Base-by-base conservation (phyloP, 441 rosid species). In the Aquilaria agallochum region DNA sequence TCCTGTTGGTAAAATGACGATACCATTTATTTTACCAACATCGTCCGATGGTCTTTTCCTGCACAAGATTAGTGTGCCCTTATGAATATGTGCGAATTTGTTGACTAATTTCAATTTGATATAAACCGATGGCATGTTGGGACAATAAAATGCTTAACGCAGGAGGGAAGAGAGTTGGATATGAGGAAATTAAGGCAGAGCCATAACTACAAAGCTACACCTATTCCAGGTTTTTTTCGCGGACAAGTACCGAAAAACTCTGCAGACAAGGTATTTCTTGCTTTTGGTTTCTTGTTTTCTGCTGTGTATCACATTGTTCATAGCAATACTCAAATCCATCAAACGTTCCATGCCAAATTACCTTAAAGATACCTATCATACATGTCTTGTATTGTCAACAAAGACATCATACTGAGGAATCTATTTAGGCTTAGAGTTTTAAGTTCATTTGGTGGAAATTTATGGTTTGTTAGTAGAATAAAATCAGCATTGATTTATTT, bases 151-250 rank as follows among this genome's bases (percentile, higher is more conserved):
- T 67, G 58, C 68, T 73, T 69, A 66, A 51, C 42, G 56, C 79
- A 84, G 89, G 86, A 81, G 68, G 76, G 68, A 52, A 83, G 67
- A 76, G 90, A 68, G 62, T 68, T 67, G 46, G 95, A 80, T 66
- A 69, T 56, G 40, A 81, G 75, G 76, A 74, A 68, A 11, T 54
- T 58, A 36, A 78, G 83, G 53, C 84, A 80, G 47, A 73, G 74
- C 70, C 66, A 70, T 51, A 73, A 68, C 72, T 68, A 69, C 61
- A 91, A 78, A 80, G 76, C 90, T 59, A 70, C 73, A n/a, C 76
- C 84, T 13, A 27, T 72, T 69, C 83, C 83, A 52, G 73, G 85
- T 51, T 76, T 83, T 65, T 72, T 76, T 64, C 75, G 54, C 4
- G 73, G 76, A 66, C 78, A 69, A 50, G 79, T 65, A 60, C 33